A percentile compares a stretch with the other conserved stretches of the same genome.
Conservation (phyloP, 2,329 filamentous ascomycete genomes). For the Colletotrichum orchidophilum region DNA sequence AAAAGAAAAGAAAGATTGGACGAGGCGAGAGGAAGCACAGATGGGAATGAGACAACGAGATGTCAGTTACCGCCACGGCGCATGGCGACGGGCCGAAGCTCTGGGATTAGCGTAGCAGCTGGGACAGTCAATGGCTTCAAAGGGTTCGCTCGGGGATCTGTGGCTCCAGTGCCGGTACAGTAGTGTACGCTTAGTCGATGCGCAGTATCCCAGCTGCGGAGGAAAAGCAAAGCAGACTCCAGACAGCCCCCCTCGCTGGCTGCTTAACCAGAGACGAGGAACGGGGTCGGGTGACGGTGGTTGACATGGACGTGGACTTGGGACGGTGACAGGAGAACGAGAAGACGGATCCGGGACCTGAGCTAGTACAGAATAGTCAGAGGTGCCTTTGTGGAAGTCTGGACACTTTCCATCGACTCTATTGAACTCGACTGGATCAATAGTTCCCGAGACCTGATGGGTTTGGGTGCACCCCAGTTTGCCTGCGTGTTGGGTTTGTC, state of each 20-base stretch:
- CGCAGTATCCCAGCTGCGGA: conserved; percentile 16
- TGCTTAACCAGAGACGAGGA: conserved; percentile 11
- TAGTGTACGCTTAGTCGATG: conserved; percentile 26
- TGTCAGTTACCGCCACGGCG: conserved; percentile 33
- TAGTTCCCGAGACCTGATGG: not conserved
- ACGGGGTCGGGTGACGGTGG: conserved; percentile 1
- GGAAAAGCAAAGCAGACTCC: conserved; percentile 18
- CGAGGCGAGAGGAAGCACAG: conserved; percentile 30
- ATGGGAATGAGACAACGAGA: conserved; percentile 32
- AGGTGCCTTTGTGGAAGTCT: not conserved
- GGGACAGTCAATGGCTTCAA: conserved; percentile 5
- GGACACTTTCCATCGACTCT: not conserved
- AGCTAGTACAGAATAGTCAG: not conserved
- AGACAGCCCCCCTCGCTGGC: conserved; percentile 1
- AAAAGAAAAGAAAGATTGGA: conserved; percentile 34
- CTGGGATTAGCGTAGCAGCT: conserved; percentile 25
- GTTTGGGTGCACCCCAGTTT: conserved; percentile 1
- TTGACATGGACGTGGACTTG: conserved; percentile 9
- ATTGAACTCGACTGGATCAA: not conserved
- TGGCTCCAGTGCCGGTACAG: conserved; percentile 29
- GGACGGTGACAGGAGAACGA: not conserved
- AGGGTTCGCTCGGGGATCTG: conserved; percentile 24
- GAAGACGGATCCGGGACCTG: not conserved
- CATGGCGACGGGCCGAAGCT: conserved; percentile 30
- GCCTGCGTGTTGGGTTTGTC: conserved; percentile 23